These are phyloP conservation scores for Funneliformis geosporum DNA, from an alignment of 192 early-diverging fungal species.

Conservation along the genomic window DNA sequence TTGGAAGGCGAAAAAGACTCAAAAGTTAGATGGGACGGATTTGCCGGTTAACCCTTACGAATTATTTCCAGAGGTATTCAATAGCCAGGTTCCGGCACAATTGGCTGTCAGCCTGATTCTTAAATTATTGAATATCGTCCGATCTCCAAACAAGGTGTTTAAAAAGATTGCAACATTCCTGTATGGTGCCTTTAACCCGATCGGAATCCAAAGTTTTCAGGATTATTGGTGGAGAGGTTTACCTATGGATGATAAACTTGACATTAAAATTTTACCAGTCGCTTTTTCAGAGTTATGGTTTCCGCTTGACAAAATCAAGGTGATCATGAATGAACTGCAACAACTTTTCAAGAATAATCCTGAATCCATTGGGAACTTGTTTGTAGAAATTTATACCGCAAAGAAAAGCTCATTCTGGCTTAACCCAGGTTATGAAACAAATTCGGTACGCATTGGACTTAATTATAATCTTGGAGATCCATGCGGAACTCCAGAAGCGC, in stretches of 20 bases:
- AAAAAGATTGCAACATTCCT: background rate
- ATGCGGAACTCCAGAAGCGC: background rate
- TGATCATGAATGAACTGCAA: background rate
- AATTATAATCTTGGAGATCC: background rate
- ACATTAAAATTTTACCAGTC: background rate
- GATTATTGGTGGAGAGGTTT: background rate
- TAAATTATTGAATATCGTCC: background rate
- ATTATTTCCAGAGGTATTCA: background rate
- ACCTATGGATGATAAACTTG: slow-evolving; percentile 1
- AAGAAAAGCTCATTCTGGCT: background rate
- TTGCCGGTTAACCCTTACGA: background rate
- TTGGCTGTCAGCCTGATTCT: background rate
- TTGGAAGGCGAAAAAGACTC: slow-evolving; percentile 3
- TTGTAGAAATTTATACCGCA: background rate
- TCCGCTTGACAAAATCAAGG: background rate
- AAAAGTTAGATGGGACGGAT: background rate
- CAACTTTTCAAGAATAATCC: background rate
- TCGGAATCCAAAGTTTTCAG: background rate
- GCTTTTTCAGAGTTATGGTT: background rate
- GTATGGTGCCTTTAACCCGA: background rate
- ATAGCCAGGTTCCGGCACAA: background rate
- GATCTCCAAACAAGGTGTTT: background rate
- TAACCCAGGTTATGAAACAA: background rate
- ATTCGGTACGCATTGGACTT: background rate
- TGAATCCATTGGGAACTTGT: background rate